Evolutionary conservation across 306 rosid genomes (phyloP).

Genomic region (Dalbergia cultrata): DNA sequence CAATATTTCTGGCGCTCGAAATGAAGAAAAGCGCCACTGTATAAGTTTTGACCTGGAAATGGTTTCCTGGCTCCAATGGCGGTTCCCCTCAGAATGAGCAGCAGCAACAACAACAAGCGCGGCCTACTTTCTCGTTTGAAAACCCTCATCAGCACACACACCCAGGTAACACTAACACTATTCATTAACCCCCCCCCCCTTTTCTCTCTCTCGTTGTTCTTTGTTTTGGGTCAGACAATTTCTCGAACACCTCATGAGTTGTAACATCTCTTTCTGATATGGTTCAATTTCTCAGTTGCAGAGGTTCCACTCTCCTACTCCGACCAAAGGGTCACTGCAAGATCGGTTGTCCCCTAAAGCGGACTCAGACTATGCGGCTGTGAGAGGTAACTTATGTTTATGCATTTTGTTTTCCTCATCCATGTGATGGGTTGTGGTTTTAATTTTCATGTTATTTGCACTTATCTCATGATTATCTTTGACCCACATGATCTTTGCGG

Average conservation of each 20-base stretch:
- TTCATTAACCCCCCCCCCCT: background rate
- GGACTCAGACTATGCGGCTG: background rate
- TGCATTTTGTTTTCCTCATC: background rate
- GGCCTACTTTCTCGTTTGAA: slow-evolving; percentile 40
- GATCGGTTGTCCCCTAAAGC: background rate
- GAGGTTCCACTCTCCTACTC: slow-evolving; percentile 30
- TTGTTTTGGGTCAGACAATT: slow-evolving; percentile 45
- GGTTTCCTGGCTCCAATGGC: slow-evolving; percentile 14
- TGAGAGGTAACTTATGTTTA: slow-evolving; percentile 34
- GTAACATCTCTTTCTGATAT: slow-evolving; percentile 7
- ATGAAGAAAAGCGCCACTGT: background rate
- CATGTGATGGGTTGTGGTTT: background rate
- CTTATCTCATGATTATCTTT: background rate
- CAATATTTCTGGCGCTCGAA: slow-evolving; percentile 1
- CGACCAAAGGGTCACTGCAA: slow-evolving; percentile 32
- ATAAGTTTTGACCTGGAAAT: background rate
- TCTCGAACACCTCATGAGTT: slow-evolving; percentile 49
- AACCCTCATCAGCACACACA: slow-evolving; percentile 34
- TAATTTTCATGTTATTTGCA: background rate
- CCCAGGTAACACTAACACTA: slow-evolving; percentile 30
- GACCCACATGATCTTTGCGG: background rate
- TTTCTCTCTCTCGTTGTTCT: background rate
- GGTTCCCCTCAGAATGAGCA: slow-evolving; percentile 36
- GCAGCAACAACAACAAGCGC: slow-evolving; percentile 39
- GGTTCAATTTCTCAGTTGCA: slow-evolving; percentile 7